Evolutionary conservation across 352 stramenopile species (phyloP).

Genomic region (Phytophthora europaea): DNA sequence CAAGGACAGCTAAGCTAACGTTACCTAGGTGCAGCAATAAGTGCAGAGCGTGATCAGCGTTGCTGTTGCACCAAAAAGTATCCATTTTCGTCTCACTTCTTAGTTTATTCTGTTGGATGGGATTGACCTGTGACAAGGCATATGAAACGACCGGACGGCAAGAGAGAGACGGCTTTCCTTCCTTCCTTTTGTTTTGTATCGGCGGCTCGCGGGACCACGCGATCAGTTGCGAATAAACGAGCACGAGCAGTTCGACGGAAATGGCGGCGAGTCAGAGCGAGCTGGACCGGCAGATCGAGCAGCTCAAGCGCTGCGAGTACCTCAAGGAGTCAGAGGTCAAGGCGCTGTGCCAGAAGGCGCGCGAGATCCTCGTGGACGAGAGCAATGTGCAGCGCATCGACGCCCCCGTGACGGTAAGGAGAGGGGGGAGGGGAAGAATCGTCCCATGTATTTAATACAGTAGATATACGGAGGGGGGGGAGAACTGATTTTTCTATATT

Average conservation of each 20-base stretch:
- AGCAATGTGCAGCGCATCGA: constrained; percentile 99
- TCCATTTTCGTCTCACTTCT: background rate
- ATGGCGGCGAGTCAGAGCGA: constrained; percentile 89
- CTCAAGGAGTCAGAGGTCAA: constrained; percentile 99
- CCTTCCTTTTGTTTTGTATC: constrained; percentile 16
- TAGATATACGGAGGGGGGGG: constrained; percentile 2
- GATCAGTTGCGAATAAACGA: constrained; percentile 43
- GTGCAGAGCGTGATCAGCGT: constrained; percentile 12
- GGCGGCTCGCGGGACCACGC: background rate
- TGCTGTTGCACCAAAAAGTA: background rate
- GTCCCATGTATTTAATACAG: background rate
- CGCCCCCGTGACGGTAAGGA: constrained; percentile 97
- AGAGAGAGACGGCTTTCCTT: background rate
- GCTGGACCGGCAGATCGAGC: constrained; percentile 89
- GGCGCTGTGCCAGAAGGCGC: constrained; percentile 96
- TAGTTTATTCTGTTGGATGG: constrained; percentile 1
- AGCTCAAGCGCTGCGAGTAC: constrained; percentile 98
- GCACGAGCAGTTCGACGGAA: background rate
- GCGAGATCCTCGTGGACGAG: constrained; percentile 99
- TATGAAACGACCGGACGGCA: background rate
- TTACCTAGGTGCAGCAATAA: background rate
- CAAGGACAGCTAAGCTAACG: constrained; percentile 8
- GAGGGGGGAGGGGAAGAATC: background rate
- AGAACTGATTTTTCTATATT: constrained; percentile 8
- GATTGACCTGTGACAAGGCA: background rate